Evolutionary conservation across 441 rosid species (phyloP), one percentile per base, ranked within the genome.

Genomic region (Erysimum pusillum): DNA sequence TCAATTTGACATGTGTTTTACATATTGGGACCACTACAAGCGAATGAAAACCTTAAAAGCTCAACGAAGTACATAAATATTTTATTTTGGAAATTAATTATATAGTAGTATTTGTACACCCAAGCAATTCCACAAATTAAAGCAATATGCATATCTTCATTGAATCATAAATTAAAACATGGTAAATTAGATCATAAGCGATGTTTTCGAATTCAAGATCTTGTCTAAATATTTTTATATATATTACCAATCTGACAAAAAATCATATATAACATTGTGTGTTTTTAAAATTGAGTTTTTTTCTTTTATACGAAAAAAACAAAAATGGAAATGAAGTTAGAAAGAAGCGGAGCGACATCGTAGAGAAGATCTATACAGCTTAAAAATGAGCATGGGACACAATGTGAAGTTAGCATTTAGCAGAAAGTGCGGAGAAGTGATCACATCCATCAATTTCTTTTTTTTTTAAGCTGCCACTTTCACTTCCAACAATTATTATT

Each of bases 1-100:
- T 77, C 60, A 71, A 49, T 71, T 17, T 71, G 62, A 71, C 71
- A 69, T 63, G 71, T 70, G 45, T 63, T 63, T 70, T 69, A 53
- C 51, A 70, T 63, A 44, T 44, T 53, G 80, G 80, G 80, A 76
- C 80, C 80, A 76, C 80, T 77, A 38, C 62, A 31, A 39, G 42
- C 71, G 67, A 77, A 77, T 71, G 62, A 71, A 63, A 77, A 51
- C 76, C 67, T 57, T 77, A 58, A 71, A 77, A 58, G 76, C 63
- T 71, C 76, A 71, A 64, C 67, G 56, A 69, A 63, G 71, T 76
- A 76, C 67, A 45, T 54, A 39, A 49, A 22, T 15, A 9, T 41
- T 18, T 45, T 31, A 17, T 45, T 17, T 42, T 17, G 7, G 31
- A 61, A 76, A 12, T 61, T 53, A 20, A n/a, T 52, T 53, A 22